These are phyloP conservation scores for Wickerhamiella bombiphila DNA, from an alignment of 805 yeast genomes.

Conservation along the genomic window DNA sequence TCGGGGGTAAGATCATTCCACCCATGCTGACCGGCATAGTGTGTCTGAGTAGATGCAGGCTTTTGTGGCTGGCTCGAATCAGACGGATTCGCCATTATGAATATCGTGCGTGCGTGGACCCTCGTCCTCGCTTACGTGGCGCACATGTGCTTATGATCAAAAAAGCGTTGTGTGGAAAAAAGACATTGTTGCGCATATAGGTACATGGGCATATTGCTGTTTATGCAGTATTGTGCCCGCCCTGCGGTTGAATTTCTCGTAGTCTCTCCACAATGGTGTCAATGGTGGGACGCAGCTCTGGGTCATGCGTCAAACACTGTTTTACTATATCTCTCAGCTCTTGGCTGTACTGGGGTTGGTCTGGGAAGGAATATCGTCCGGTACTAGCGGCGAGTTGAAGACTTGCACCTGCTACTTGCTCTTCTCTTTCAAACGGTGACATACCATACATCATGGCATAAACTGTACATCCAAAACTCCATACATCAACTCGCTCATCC, in stretches of 20 bases:
- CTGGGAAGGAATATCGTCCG: conserved; percentile 49
- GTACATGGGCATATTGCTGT: conserved; percentile 6
- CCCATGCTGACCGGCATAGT: conserved; percentile 18
- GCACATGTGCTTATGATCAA: no score
- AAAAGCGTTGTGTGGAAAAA: no score
- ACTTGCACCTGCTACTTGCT: conserved; percentile 68
- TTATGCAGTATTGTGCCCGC: no score
- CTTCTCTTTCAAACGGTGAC: conserved; percentile 81
- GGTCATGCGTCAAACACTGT: conserved; percentile 48
- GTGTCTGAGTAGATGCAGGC: conserved; percentile 16
- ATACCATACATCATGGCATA: conserved; percentile 63
- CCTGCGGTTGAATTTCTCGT: neutral
- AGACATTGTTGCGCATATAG: no score
- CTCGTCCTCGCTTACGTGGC: no score
- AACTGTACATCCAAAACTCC: conserved; percentile 82
- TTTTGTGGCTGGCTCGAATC: no score
- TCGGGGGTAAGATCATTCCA: conserved; percentile 19
- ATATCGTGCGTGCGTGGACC: no score
- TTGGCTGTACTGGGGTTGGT: conserved; percentile 36
- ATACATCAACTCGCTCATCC: conserved; percentile 67
- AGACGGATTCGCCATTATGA: no score
- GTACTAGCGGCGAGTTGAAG: conserved; percentile 58
- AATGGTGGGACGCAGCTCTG: conserved; percentile 46
- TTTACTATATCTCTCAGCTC: conserved; percentile 42
- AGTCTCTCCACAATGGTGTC: conserved; percentile 35